Evolutionary conservation across 352 stramenopile genomes (phyloP).

Genomic region (Globisporangium okanoganense): DNA sequence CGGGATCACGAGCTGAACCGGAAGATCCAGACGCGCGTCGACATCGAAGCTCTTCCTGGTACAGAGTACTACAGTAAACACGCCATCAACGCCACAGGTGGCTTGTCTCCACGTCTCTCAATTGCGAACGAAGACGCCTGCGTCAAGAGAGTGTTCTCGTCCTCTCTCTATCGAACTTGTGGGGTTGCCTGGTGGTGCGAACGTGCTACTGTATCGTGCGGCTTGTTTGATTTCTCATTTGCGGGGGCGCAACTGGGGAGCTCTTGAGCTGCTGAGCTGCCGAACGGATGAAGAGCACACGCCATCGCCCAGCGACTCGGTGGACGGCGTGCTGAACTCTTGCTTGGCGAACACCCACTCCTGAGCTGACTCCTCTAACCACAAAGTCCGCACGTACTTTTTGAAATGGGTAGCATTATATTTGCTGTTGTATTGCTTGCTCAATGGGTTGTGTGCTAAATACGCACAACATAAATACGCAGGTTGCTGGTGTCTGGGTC

Average conservation of each 20-base stretch:
- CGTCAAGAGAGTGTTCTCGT: no score
- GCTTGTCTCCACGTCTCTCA: no score
- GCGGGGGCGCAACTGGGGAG: neutral
- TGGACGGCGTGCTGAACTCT: neutral
- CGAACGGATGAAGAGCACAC: constrained; percentile 1
- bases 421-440: neutral
- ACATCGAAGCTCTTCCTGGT: no score
- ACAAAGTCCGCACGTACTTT: neutral
- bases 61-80: no score
- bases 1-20: no score
- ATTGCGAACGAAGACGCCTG: no score
- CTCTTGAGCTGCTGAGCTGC: neutral
- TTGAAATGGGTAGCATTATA: neutral
- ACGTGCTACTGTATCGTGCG: neutral
- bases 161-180: no score
- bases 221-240: neutral
- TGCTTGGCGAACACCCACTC: neutral
- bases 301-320: neutral
- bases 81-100: no score
- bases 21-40: no score
- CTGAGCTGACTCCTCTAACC: neutral
- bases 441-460: neutral
- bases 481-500: neutral
- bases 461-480: neutral
- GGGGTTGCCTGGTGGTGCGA: no score